These are phyloP conservation scores for Nakazawaea wickerhamii DNA, from an alignment of 805 yeast genomes.

Conservation along the genomic window DNA sequence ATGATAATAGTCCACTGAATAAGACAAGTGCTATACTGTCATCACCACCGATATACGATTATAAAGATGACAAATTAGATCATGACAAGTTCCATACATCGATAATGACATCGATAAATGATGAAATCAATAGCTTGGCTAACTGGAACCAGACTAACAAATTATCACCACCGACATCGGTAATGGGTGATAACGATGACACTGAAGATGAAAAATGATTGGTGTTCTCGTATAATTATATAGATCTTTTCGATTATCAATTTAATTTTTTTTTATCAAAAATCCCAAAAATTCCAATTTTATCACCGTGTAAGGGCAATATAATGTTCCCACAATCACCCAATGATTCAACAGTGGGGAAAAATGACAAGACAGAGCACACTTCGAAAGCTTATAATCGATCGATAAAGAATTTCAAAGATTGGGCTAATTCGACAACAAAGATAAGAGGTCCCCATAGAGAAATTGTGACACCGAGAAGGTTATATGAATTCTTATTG, in stretches of 20 bases:
- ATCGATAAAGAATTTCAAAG: slow-evolving; percentile 1
- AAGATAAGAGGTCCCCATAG: background rate
- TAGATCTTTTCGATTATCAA: no score
- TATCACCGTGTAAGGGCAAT: background rate
- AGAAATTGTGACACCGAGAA: slow-evolving; percentile 11
- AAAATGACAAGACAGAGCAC: background rate
- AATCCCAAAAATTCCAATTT: background rate
- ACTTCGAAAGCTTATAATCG: slow-evolving; percentile 8
- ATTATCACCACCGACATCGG: slow-evolving; percentile 9
- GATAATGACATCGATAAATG: slow-evolving; percentile 9
- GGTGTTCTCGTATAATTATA: background rate
- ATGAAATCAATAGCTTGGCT: slow-evolving; percentile 6
- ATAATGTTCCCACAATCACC: no score
- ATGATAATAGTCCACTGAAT: background rate
- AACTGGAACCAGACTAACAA: slow-evolving; percentile 1
- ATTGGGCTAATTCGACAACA: background rate
- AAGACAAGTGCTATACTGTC: slow-evolving; percentile 2
- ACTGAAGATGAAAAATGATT: slow-evolving; percentile 8
- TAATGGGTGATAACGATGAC: slow-evolving; percentile 2
- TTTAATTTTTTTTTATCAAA: no score
- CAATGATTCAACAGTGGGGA: no score
- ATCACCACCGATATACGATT: slow-evolving; percentile 10
- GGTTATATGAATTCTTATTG: slow-evolving; percentile 3
- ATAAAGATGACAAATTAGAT: background rate
- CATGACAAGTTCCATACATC: slow-evolving; percentile 6